These are phyloP conservation scores for Coprinopsis cinerea DNA, from an alignment of 768 basidiomycete species.

Conservation along the genomic window DNA sequence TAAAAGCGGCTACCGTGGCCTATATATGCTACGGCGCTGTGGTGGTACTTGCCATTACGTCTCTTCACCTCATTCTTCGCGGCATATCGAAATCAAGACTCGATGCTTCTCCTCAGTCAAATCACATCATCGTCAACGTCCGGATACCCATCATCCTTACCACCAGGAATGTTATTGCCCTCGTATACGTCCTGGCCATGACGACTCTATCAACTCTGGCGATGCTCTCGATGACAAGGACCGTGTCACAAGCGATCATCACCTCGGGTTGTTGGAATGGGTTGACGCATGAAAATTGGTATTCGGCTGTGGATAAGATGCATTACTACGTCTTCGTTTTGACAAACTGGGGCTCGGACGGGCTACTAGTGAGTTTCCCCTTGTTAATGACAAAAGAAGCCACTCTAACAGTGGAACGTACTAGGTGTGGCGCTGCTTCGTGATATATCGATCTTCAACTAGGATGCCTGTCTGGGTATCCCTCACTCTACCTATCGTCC, in stretches of 20 bases:
- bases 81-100: background rate
- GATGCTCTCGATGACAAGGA: background rate
- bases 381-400: background rate
- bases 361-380: background rate
- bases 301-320: background rate
- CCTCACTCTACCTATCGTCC: background rate
- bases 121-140: background rate
- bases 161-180: background rate
- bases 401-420: background rate
- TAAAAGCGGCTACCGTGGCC: background rate
- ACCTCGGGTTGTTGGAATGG: constrained; percentile 6
- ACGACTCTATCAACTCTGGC: constrained; percentile 3
- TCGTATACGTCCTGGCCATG: constrained; percentile 5
- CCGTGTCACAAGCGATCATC: background rate
- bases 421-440: constrained; percentile 10
- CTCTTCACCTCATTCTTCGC: constrained; percentile 1
- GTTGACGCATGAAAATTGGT: constrained; percentile 1
- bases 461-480: background rate
- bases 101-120: background rate
- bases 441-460: constrained; percentile 1
- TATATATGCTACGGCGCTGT: constrained; percentile 5
- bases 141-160: background rate
- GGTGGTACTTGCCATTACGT: constrained; percentile 3
- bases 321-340: constrained; percentile 3
- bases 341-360: constrained; percentile 5